These are phyloP conservation scores for Astragalus glycyphyllos DNA, from an alignment of 306 rosid species.

Conservation along the genomic window DNA sequence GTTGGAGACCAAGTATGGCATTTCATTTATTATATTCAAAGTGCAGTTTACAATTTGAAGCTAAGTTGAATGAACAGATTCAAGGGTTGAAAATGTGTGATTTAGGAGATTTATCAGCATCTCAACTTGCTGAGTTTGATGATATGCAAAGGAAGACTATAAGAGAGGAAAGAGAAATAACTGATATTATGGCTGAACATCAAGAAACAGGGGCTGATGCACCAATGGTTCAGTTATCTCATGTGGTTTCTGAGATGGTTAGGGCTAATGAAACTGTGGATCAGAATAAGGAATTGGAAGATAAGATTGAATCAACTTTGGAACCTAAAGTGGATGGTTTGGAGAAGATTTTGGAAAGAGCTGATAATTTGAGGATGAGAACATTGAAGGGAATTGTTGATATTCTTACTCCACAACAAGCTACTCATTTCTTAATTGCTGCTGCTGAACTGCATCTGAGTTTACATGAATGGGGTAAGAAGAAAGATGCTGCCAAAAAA, in stretches of 20 bases:
- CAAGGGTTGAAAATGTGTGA: conserved; percentile 46
- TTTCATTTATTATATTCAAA: conserved; percentile 69
- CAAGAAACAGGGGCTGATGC: conserved; percentile 62
- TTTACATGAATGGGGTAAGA: conserved; percentile 71
- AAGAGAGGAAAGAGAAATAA: conserved; percentile 54
- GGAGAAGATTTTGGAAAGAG: conserved; percentile 52
- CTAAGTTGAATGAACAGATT: conserved; percentile 35
- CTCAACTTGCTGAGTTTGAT: conserved; percentile 53
- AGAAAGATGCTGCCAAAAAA: conserved; percentile 51
- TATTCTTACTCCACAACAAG: conserved; percentile 52
- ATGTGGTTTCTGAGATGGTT: conserved; percentile 45
- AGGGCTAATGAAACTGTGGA: conserved; percentile 5
- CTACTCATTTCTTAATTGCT: conserved; percentile 63
- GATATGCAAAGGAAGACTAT: conserved; percentile 54
- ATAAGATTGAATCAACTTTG: conserved; percentile 45
- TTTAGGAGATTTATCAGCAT: conserved; percentile 53
- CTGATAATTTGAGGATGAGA: conserved; percentile 57
- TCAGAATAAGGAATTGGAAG: conserved; percentile 24
- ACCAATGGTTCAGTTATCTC: conserved; percentile 58
- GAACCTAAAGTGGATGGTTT: conserved; percentile 48
- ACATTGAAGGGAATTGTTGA: conserved; percentile 47
- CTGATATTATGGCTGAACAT: conserved; percentile 60
- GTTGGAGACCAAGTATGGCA: conserved; percentile 75
- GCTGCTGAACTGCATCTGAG: conserved; percentile 67
- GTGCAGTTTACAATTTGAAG: conserved; percentile 63